These are phyloP conservation scores for Lipomyces yamanashiensis DNA, from an alignment of 805 yeast genomes.

Conservation along the genomic window DNA sequence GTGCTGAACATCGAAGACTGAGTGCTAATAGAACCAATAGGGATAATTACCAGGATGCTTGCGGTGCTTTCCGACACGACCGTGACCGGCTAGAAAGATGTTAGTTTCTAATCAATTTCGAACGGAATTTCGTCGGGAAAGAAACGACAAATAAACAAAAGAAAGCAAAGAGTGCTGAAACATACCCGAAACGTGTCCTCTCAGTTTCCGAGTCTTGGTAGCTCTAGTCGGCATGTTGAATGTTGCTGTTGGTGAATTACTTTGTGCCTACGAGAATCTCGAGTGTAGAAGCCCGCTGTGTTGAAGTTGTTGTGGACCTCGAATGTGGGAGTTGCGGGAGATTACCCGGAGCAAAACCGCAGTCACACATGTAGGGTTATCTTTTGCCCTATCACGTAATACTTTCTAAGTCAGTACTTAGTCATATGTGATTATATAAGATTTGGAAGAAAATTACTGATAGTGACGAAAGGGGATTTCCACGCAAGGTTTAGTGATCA, in stretches of 20 bases:
- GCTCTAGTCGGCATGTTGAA: slow-evolving; percentile 40
- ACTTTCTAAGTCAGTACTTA: too few species aligned
- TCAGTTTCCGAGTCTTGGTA: slow-evolving; percentile 96
- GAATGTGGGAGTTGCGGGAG: not conserved
- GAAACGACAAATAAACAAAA: not conserved
- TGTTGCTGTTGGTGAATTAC: slow-evolving; percentile 16
- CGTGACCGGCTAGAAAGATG: slow-evolving; percentile 87
- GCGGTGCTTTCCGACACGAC: slow-evolving; percentile 99
- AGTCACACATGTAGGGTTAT: slow-evolving; percentile 7
- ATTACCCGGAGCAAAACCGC: slow-evolving; percentile 1
- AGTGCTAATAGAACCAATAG: not conserved
- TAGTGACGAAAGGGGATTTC: too few species aligned
- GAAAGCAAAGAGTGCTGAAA: slow-evolving; percentile 39
- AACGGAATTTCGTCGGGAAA: not conserved
- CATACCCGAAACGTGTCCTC: slow-evolving; percentile 99
- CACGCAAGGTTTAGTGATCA: too few species aligned
- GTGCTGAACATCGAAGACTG: not conserved
- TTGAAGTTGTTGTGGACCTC: not conserved
- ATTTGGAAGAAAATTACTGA: too few species aligned
- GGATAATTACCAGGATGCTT: slow-evolving; percentile 77
- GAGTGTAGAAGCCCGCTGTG: not conserved
- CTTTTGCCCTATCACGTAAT: not conserved
- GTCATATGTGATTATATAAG: too few species aligned
- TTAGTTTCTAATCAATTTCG: slow-evolving; percentile 38
- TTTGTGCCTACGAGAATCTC: not conserved